Conservation (phyloP, 352 stramenopile species). For the Phytopythium delawarense region DNA sequence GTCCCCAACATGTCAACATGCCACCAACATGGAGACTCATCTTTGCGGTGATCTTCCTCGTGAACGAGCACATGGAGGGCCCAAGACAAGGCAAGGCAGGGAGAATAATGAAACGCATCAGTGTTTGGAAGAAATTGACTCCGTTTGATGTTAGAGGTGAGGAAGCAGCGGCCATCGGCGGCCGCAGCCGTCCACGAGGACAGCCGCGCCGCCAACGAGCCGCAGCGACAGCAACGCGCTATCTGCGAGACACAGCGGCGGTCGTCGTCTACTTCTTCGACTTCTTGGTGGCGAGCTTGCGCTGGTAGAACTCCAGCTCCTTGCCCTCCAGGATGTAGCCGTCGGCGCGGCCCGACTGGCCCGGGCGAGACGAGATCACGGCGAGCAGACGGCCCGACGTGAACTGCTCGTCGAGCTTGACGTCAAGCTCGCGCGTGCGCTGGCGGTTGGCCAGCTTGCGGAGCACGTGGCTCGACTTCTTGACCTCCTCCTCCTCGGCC, state of each 20-base stretch:
- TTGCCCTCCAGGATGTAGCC: slow-evolving; percentile 99
- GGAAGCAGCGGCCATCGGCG: background rate
- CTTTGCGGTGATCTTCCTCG: too few relatives aligned
- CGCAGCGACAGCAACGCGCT: slow-evolving; percentile 3
- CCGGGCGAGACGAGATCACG: slow-evolving; percentile 96
- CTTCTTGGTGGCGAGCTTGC: slow-evolving; percentile 98
- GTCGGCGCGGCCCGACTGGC: slow-evolving; percentile 97
- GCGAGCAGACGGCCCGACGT: slow-evolving; percentile 94
- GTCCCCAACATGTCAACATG: too few relatives aligned
- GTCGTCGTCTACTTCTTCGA: slow-evolving; percentile 90
- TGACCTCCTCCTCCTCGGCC: slow-evolving; percentile 80
- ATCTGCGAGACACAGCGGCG: slow-evolving; percentile 15
- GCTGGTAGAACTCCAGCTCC: slow-evolving; percentile 99
- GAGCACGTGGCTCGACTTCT: slow-evolving; percentile 92
- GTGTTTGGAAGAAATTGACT: slow-evolving; percentile 40
- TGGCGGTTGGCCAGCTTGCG: slow-evolving; percentile 94
- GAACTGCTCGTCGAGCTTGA: slow-evolving; percentile 97
- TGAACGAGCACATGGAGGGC: too few relatives aligned
- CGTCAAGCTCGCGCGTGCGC: slow-evolving; percentile 91
- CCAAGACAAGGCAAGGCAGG: background rate
- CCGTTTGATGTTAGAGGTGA: slow-evolving; percentile 37
- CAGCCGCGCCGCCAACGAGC: background rate
- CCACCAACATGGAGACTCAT: too few relatives aligned
- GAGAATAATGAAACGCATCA: slow-evolving; percentile 1
- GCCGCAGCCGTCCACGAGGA: background rate